These are phyloP conservation scores for Aulographum hederae DNA, from an alignment of 2,329 filamentous ascomycete genomes.

Conservation along the genomic window DNA sequence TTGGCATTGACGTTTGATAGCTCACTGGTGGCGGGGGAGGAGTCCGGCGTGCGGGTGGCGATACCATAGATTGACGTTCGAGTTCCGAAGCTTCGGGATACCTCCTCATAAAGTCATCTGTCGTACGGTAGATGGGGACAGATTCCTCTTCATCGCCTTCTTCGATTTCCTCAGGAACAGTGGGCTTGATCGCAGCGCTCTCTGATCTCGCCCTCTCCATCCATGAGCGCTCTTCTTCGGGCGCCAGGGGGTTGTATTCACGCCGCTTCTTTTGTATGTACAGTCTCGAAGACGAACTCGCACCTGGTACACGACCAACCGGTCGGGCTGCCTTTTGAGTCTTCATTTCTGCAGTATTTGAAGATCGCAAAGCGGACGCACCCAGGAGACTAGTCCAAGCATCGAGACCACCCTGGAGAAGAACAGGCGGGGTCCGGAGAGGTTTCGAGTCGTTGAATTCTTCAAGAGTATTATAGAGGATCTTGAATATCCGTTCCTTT, in stretches of 20 bases:
- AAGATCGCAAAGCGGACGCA: slow-evolving; percentile 39
- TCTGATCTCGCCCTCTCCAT: slow-evolving; percentile 57
- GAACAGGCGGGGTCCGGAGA: slow-evolving; percentile 52
- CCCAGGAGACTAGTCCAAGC: slow-evolving; percentile 81
- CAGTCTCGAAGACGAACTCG: slow-evolving; percentile 31
- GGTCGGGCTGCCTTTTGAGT: slow-evolving; percentile 23
- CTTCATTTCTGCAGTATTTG: slow-evolving; percentile 23
- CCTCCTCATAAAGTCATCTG: slow-evolving; percentile 68
- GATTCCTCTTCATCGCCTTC: slow-evolving; percentile 25
- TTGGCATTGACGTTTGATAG: slow-evolving; percentile 34
- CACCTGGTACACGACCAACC: slow-evolving; percentile 31
- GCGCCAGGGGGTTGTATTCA: slow-evolving; percentile 53
- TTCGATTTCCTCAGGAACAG: slow-evolving; percentile 10
- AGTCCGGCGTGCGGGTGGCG: slow-evolving; percentile 15
- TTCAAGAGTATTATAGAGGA: slow-evolving; percentile 60
- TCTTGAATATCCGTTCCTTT: slow-evolving; percentile 37
- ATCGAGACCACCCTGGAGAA: slow-evolving; percentile 67
- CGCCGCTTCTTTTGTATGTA: slow-evolving; percentile 37
- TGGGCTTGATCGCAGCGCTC: slow-evolving; percentile 25
- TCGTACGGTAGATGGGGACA: slow-evolving; percentile 44
- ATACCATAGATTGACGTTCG: slow-evolving; percentile 36
- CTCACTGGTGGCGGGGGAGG: neutral
- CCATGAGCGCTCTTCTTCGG: slow-evolving; percentile 68
- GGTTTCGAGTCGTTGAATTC: slow-evolving; percentile 70
- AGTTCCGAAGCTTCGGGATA: slow-evolving; percentile 54